Conservation (phyloP, 805 yeast species). For the Candida tallmaniae region DNA sequence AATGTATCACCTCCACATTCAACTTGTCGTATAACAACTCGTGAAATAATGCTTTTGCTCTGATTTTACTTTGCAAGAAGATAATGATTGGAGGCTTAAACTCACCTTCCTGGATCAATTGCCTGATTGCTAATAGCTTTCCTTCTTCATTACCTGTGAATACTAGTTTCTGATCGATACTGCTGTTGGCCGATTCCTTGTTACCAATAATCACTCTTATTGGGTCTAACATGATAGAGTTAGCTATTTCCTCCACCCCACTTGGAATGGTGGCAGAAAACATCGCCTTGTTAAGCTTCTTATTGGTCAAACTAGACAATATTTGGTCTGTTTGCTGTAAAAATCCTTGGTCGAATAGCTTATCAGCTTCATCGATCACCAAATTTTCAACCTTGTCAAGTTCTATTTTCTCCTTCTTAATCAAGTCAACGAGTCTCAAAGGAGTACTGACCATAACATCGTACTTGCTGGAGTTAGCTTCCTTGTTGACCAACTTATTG, state of each 20-base stretch:
- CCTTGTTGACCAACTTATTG: slow-evolving; percentile 58
- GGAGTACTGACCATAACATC: slow-evolving; percentile 89
- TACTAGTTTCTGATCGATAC: slow-evolving; percentile 76
- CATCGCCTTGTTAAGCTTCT: slow-evolving; percentile 61
- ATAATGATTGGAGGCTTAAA: slow-evolving; percentile 91
- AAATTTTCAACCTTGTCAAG: slow-evolving; percentile 66
- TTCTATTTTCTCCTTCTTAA: slow-evolving; percentile 56
- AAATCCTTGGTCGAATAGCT: slow-evolving; percentile 80
- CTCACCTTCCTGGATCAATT: slow-evolving; percentile 77
- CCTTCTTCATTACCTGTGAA: slow-evolving; percentile 95
- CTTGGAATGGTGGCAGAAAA: slow-evolving; percentile 96
- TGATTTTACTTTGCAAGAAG: slow-evolving; percentile 82
- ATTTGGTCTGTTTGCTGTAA: slow-evolving; percentile 88
- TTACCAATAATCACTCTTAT: slow-evolving; percentile 86
- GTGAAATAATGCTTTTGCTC: slow-evolving; percentile 94
- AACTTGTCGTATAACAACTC: slow-evolving; percentile 87
- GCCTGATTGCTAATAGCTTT: slow-evolving; percentile 87
- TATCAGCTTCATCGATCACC: slow-evolving; percentile 94
- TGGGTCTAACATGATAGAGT: slow-evolving; percentile 79
- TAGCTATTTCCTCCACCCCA: slow-evolving; percentile 83
- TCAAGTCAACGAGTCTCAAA: slow-evolving; percentile 74
- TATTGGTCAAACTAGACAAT: slow-evolving; percentile 51
- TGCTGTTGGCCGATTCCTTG: slow-evolving; percentile 85
- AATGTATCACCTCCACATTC: slow-evolving; percentile 93
- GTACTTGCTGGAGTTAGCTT: slow-evolving; percentile 56